A percentile compares a stretch with the other conserved stretches of the same genome.
These are phyloP conservation scores for Musa itinerans DNA, from an alignment of 176 grass and related monocot species.

Conservation along the genomic window DNA sequence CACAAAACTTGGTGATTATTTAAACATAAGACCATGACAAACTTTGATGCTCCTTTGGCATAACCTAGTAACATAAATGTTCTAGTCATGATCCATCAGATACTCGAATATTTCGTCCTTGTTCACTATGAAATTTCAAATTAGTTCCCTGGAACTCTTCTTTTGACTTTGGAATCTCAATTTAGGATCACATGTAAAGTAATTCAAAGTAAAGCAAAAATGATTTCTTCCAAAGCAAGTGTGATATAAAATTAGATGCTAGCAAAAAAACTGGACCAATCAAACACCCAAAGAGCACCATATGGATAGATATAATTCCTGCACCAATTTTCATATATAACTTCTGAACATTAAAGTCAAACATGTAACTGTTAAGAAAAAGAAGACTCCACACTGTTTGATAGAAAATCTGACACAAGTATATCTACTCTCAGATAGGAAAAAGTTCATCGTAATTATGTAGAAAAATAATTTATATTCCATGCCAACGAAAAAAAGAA, in stretches of 20 bases:
- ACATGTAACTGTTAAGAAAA: background rate
- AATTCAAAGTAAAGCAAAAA: background rate
- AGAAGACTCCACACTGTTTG: background rate
- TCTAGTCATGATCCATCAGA: too few species aligned
- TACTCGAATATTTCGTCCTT: too few species aligned
- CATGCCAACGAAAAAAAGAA: conserved; percentile 14
- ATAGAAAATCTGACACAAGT: background rate
- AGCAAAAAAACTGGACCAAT: background rate
- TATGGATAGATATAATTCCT: background rate
- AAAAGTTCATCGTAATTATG: too few species aligned
- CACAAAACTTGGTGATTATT: too few species aligned
- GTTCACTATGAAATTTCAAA: too few species aligned
- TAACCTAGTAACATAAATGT: too few species aligned
- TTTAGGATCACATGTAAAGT: background rate
- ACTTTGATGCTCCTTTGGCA: too few species aligned
- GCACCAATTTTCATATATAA: too few species aligned
- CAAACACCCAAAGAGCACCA: background rate
- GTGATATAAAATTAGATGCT: background rate
- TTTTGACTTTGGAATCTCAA: background rate
- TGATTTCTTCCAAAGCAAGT: too few species aligned
- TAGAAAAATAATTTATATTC: background rate
- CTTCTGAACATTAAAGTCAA: too few species aligned
- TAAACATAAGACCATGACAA: too few species aligned
- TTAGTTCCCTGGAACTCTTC: too few species aligned
- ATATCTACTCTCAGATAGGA: background rate